A percentile compares a stretch with the other conserved stretches of the same genome.
phyloP scores from a whole-genome alignment of 352 stramenopile species.

The Pythium monospermum region DNA sequence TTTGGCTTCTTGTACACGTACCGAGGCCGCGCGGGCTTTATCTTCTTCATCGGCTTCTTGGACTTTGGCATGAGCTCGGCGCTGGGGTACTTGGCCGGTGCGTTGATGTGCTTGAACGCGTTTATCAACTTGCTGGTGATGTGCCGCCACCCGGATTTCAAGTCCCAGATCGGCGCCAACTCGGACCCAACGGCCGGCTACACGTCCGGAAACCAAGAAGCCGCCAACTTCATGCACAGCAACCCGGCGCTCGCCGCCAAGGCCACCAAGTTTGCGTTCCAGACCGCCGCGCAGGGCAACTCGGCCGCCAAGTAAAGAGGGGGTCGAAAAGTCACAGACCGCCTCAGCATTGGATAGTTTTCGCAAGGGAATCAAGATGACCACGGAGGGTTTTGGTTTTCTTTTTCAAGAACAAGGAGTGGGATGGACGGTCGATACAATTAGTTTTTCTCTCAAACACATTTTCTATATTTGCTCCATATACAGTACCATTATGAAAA shows the following conservation, averaged over 20 bases:
- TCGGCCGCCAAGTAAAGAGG: slow-evolving; percentile 21
- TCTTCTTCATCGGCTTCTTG: slow-evolving; percentile 88
- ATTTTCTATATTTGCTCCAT: too few species aligned
- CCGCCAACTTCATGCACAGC: slow-evolving; percentile 73
- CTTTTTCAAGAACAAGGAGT: too few species aligned
- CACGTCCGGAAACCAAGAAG: slow-evolving; percentile 77
- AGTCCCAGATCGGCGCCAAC: slow-evolving; percentile 61
- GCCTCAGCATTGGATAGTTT: too few species aligned
- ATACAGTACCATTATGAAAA: too few species aligned
- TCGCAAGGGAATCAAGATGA: too few species aligned
- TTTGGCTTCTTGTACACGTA: slow-evolving; percentile 88
- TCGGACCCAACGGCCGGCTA: slow-evolving; percentile 77
- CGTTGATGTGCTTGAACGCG: slow-evolving; percentile 85
- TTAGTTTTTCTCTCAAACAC: too few species aligned
- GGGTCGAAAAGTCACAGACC: too few species aligned
- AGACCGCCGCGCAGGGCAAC: slow-evolving; percentile 28
- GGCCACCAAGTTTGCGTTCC: slow-evolving; percentile 75
- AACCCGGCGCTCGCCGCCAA: slow-evolving; percentile 75
- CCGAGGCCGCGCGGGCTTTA: slow-evolving; percentile 79
- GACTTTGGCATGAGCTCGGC: slow-evolving; percentile 85
- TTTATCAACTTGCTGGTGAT: slow-evolving; percentile 85
- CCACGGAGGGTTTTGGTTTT: too few species aligned
- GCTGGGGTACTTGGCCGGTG: slow-evolving; percentile 62
- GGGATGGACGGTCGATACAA: too few species aligned
- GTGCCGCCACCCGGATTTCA: slow-evolving; percentile 85